Conservation (phyloP, 2,329 filamentous ascomycete species). For the Penicillium frequentans region DNA sequence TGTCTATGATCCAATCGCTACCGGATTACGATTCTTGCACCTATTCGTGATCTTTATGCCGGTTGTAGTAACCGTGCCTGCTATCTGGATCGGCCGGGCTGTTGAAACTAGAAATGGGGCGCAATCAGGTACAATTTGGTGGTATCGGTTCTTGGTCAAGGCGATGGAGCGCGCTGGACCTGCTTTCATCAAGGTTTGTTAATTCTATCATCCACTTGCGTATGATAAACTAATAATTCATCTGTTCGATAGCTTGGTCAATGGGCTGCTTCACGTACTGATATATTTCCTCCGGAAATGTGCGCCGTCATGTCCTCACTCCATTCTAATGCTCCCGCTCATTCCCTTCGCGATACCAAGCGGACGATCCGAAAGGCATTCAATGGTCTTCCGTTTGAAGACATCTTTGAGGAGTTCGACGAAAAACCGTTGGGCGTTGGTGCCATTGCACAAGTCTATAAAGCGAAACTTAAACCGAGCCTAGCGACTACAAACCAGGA, state of each 20-base stretch:
- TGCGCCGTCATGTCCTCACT: slow-evolving; percentile 91
- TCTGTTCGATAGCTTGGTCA: slow-evolving; percentile 69
- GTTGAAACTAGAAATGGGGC: slow-evolving; percentile 68
- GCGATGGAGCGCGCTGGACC: slow-evolving; percentile 92
- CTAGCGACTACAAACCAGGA: slow-evolving; percentile 65
- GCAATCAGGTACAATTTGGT: slow-evolving; percentile 82
- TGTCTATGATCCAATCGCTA: slow-evolving; percentile 74
- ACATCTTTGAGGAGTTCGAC: slow-evolving; percentile 96
- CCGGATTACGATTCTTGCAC: slow-evolving; percentile 83
- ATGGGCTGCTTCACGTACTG: slow-evolving; percentile 94
- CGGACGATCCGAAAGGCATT: slow-evolving; percentile 80
- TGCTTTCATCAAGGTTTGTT: slow-evolving; percentile 86
- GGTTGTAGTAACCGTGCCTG: slow-evolving; percentile 76
- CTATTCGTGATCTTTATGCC: slow-evolving; percentile 87
- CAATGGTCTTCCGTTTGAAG: slow-evolving; percentile 73
- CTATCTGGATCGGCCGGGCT: slow-evolving; percentile 73
- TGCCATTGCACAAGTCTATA: slow-evolving; percentile 97
- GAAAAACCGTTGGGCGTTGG: slow-evolving; percentile 88
- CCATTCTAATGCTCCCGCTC: slow-evolving; percentile 91
- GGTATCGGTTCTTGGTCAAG: slow-evolving; percentile 84
- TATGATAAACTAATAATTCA: background rate
- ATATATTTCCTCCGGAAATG: slow-evolving; percentile 93
- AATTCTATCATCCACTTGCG: background rate
- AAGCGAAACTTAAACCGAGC: slow-evolving; percentile 82
- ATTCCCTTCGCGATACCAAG: slow-evolving; percentile 78